A percentile compares a stretch with the other conserved stretches of the same genome.
Evolutionary conservation across 1,139 yeast species (phyloP).

Genomic region (Hanseniaspora sp.): DNA sequence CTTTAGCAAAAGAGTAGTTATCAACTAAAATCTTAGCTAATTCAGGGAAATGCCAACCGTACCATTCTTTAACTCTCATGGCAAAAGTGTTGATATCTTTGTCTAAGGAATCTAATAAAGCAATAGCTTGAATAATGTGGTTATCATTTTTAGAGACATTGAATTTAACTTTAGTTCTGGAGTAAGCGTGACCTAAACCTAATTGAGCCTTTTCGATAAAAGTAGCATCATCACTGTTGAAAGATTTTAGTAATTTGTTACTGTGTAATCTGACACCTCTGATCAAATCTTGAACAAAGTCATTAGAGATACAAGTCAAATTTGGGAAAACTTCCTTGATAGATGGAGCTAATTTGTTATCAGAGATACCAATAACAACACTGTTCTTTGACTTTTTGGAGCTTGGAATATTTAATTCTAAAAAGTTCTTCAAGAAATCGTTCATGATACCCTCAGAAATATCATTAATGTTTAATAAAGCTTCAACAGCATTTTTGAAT

Average conservation of each 20-base stretch:
- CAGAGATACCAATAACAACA: slow-evolving; percentile 77
- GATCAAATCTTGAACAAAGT: slow-evolving; percentile 84
- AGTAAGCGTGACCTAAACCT: slow-evolving; percentile 97
- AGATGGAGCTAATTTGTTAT: slow-evolving; percentile 91
- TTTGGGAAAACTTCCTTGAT: slow-evolving; percentile 81
- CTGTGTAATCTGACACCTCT: slow-evolving; percentile 94
- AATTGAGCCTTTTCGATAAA: slow-evolving; percentile 96
- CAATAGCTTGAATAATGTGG: slow-evolving; percentile 97
- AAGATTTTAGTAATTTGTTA: slow-evolving; percentile 74
- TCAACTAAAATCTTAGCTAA: slow-evolving; percentile 91
- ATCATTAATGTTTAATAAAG: slow-evolving; percentile 94
- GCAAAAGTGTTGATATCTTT: slow-evolving; percentile 96
- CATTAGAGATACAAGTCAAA: slow-evolving; percentile 83
- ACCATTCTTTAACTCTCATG: slow-evolving; percentile 99
- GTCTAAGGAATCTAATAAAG: slow-evolving; percentile 89
- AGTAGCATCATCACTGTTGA: slow-evolving; percentile 57
- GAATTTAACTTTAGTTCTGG: slow-evolving; percentile 97
- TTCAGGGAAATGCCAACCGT: slow-evolving; percentile 99
- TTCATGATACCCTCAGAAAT: slow-evolving; percentile 93
- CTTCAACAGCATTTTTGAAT: slow-evolving; percentile 98
- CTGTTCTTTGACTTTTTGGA: slow-evolving; percentile 50
- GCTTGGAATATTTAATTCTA: slow-evolving; percentile 88
- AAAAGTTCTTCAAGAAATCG: slow-evolving; percentile 76
- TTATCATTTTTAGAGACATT: slow-evolving; percentile 97
- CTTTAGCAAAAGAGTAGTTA: slow-evolving; percentile 76